Evolutionary conservation across 805 yeast species (phyloP).

Genomic region (Wickerhamiella siamensis): DNA sequence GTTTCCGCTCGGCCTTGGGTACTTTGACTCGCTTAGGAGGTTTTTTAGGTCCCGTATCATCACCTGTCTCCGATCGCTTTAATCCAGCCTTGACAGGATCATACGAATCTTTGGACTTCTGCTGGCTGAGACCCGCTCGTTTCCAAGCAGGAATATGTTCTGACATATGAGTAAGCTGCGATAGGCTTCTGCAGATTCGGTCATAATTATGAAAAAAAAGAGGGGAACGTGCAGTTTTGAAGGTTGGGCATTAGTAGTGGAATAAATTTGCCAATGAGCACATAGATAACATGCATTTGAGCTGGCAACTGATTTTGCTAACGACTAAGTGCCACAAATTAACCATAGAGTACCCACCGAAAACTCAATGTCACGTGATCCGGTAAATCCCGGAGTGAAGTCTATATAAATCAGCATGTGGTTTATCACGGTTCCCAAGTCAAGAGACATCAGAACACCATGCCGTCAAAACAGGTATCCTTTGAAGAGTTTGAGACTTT

Average conservation of each 20-base stretch:
- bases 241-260: no score
- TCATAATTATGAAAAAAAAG: not conserved
- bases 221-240: not conserved
- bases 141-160: conserved; percentile 66
- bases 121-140: conserved; percentile 44
- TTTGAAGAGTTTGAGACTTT: conserved; percentile 15
- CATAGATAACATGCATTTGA: no score
- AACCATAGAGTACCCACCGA: no score
- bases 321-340: no score
- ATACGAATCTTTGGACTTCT: conserved; percentile 23
- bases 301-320: no score
- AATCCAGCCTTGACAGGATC: conserved; percentile 20
- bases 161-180: conserved; percentile 5
- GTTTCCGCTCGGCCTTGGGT: conserved; percentile 50
- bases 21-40: conserved; percentile 57
- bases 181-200: not conserved
- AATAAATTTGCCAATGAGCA: no score
- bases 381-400: not conserved
- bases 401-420: not conserved
- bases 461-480: conserved; percentile 5
- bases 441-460: not conserved
- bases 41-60: conserved; percentile 28
- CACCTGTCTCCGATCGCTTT: conserved; percentile 15
- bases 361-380: not conserved
- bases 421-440: no score